A percentile compares a stretch with the other conserved stretches of the same genome.
These are phyloP conservation scores for Naganishia kalamii DNA, from an alignment of 768 basidiomycete genomes.

Conservation along the genomic window DNA sequence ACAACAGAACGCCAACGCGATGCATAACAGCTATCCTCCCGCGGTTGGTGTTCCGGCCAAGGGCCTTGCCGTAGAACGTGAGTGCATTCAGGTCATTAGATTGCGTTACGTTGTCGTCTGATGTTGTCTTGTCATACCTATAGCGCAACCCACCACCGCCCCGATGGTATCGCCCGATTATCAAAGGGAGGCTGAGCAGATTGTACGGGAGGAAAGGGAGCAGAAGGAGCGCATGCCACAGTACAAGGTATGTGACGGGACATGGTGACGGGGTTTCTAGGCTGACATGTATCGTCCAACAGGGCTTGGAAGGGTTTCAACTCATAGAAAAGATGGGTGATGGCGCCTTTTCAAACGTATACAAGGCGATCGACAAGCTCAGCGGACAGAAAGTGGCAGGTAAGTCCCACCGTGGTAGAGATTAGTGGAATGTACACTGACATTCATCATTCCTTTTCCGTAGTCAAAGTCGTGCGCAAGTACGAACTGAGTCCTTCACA, in stretches of 20 bases:
- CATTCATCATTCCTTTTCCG: not conserved
- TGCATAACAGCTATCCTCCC: constrained; percentile 20
- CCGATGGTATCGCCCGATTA: constrained; percentile 43
- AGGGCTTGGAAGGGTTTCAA: constrained; percentile 50
- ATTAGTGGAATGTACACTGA: constrained; percentile 26
- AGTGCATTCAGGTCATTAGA: not conserved
- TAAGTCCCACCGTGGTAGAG: too few species aligned
- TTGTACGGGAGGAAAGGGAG: constrained; percentile 69
- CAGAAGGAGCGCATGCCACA: constrained; percentile 71
- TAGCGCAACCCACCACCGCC: constrained; percentile 24
- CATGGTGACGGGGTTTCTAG: not conserved
- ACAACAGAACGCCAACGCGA: constrained; percentile 5
- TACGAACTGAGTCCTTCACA: constrained; percentile 83
- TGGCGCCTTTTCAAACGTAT: constrained; percentile 98
- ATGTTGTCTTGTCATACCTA: not conserved
- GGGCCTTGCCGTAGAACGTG: constrained; percentile 13
- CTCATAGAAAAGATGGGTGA: constrained; percentile 49
- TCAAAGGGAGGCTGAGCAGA: constrained; percentile 55
- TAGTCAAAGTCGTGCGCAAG: constrained; percentile 91
- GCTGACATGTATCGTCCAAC: not conserved
- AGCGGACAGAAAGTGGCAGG: constrained; percentile 77
- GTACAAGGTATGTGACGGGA: constrained; percentile 55
- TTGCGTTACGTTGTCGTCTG: not conserved
- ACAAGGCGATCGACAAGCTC: constrained; percentile 73
- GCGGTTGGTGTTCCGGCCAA: constrained; percentile 10